A percentile compares a stretch with the other conserved stretches of the same genome.
Conservation (phyloP, 176 grass and related monocot species). For the Triticum urartu region DNA sequence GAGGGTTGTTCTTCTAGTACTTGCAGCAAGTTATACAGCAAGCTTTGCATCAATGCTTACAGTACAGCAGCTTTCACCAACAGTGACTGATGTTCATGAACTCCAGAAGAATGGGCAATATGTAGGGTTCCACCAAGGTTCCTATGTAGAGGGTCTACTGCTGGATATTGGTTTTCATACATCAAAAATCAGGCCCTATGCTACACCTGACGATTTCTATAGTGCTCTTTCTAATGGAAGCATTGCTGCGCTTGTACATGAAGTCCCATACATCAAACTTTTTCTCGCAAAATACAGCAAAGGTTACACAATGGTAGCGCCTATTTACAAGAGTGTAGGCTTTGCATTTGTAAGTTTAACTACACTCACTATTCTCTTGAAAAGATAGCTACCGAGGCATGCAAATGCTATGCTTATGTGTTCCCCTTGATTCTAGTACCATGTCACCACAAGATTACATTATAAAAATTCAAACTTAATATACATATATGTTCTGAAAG, state of each 20-base stretch:
- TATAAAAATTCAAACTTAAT: too few relatives aligned
- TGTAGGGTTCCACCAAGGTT: constrained; percentile 31
- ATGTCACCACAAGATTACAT: too few relatives aligned
- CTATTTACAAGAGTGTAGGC: constrained; percentile 43
- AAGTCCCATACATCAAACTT: constrained; percentile 37
- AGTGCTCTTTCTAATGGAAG: constrained; percentile 20
- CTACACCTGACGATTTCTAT: constrained; percentile 19
- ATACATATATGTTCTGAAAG: too few relatives aligned
- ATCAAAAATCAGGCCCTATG: constrained; percentile 27
- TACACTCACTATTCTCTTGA: not conserved
- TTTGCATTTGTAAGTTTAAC: constrained; percentile 29
- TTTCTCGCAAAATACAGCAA: constrained; percentile 40
- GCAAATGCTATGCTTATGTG: too few relatives aligned
- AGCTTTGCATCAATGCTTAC: constrained; percentile 57
- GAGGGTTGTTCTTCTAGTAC: constrained; percentile 38
- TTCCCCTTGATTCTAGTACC: too few relatives aligned
- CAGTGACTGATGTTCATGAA: constrained; percentile 36
- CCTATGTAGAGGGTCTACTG: constrained; percentile 28
- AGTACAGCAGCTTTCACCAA: constrained; percentile 42
- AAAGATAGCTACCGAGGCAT: too few relatives aligned
- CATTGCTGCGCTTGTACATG: constrained; percentile 38
- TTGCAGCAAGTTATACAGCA: constrained; percentile 56
- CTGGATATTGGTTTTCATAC: constrained; percentile 15
- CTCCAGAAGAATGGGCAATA: constrained; percentile 33
- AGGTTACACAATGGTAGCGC: constrained; percentile 35